Conservation (phyloP, 495 filamentous ascomycete genomes). For the Sphaerosporella brunnea region DNA sequence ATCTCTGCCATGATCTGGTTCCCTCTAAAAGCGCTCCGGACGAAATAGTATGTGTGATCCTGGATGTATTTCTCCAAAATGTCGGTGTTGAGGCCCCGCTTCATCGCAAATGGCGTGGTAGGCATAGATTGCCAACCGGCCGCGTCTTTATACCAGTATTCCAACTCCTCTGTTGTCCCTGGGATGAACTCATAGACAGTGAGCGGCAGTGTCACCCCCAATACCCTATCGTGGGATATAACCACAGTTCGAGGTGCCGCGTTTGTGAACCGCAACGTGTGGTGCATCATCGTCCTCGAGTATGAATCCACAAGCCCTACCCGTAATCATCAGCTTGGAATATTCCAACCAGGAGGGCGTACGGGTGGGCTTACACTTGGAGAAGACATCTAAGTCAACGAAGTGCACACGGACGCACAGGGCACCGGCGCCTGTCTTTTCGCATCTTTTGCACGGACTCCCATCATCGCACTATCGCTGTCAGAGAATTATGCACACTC, state of each 20-base stretch:
- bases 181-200: conserved; percentile 24
- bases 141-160: conserved; percentile 24
- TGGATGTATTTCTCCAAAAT: conserved; percentile 26
- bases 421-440: conserved; percentile 22
- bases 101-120: conserved; percentile 25
- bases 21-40: conserved; percentile 20
- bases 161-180: conserved; percentile 18
- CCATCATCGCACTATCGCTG: conserved; percentile 21
- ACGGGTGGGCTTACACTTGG: conserved; percentile 22
- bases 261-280: conserved; percentile 21
- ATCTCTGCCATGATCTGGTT: conserved; percentile 24
- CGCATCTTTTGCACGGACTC: conserved; percentile 25
- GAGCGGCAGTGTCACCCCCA: conserved; percentile 19
- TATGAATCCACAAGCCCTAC: conserved; percentile 25
- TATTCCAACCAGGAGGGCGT: too few species aligned
- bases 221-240: conserved; percentile 21
- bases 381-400: conserved; percentile 25
- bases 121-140: conserved; percentile 21
- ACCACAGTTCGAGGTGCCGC: conserved; percentile 14
- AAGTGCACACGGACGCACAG: conserved; percentile 25
- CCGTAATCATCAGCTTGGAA: too few species aligned
- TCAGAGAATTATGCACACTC: not conserved
- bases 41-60: conserved; percentile 22
- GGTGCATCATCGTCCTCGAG: conserved; percentile 26
- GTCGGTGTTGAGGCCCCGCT: conserved; percentile 22